Evolutionary conservation across 805 yeast genomes (phyloP).

Genomic region (Scheffersomyces spartinae): DNA sequence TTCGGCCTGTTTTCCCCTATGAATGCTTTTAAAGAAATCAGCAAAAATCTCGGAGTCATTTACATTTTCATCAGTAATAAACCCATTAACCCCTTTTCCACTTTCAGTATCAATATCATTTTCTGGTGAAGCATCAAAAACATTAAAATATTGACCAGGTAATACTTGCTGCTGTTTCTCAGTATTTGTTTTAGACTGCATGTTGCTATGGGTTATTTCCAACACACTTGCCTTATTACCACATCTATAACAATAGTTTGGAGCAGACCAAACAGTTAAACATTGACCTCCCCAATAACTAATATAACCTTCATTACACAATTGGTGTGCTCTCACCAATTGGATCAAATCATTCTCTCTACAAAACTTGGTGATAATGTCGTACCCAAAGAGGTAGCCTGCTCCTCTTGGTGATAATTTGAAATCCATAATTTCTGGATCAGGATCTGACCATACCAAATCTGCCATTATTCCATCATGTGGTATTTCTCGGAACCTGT

Average conservation of each 20-base stretch:
- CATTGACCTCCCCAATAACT: slow-evolving; percentile 83
- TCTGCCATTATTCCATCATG: slow-evolving; percentile 99
- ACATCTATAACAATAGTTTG: slow-evolving; percentile 93
- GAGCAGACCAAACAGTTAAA: slow-evolving; percentile 97
- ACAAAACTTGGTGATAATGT: slow-evolving; percentile 80
- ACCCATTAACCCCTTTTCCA: slow-evolving; percentile 30
- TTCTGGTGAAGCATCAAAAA: slow-evolving; percentile 95
- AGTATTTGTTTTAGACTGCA: slow-evolving; percentile 9
- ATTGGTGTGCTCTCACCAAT: slow-evolving; percentile 87
- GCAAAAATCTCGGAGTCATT: slow-evolving; percentile 13
- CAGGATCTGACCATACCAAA: slow-evolving; percentile 97
- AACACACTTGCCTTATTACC: slow-evolving; percentile 97
- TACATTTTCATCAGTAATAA: slow-evolving; percentile 5
- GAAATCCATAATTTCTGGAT: slow-evolving; percentile 67
- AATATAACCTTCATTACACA: slow-evolving; percentile 94
- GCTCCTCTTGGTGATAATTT: slow-evolving; percentile 93
- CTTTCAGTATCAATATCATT: slow-evolving; percentile 49
- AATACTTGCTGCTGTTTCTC: slow-evolving; percentile 15
- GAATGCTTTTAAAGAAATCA: slow-evolving; percentile 16
- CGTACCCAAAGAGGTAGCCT: slow-evolving; percentile 90
- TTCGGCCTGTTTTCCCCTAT: slow-evolving; percentile 32
- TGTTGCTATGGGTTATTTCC: slow-evolving; percentile 53
- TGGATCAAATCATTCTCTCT: slow-evolving; percentile 67
- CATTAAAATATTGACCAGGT: slow-evolving; percentile 67
- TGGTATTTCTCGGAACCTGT: slow-evolving; percentile 89